phyloP scores from a whole-genome alignment of 345 rosid species.

The Salix purpurea region DNA sequence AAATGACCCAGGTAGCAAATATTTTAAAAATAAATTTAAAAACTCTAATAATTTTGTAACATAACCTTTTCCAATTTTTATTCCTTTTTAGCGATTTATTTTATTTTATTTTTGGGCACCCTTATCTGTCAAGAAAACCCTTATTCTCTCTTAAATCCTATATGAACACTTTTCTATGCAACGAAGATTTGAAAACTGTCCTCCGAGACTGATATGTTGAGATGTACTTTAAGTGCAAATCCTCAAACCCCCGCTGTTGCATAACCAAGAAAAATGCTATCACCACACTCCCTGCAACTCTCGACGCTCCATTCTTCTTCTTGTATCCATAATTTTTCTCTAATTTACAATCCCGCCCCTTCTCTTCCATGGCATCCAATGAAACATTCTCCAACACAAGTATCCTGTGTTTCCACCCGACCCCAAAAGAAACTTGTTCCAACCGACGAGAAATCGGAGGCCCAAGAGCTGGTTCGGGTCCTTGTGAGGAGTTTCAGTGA shows the following conservation, averaged over 20 bases:
- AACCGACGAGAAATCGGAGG: conserved; percentile 39
- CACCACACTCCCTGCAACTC: conserved; percentile 22
- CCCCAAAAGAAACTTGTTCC: conserved; percentile 43
- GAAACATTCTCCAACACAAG: conserved; percentile 12
- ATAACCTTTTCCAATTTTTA: too few species aligned
- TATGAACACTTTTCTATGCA: too few species aligned
- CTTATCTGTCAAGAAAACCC: too few species aligned
- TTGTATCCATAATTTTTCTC: conserved; percentile 5
- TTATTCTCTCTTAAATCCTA: too few species aligned
- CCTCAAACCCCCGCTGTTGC: background rate
- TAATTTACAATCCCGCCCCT: conserved; percentile 1
- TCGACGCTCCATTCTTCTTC: conserved; percentile 19
- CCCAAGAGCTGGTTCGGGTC: conserved; percentile 54
- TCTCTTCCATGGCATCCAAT: conserved; percentile 18
- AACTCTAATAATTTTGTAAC: too few species aligned
- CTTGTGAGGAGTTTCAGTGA: conserved; percentile 51
- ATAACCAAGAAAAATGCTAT: background rate
- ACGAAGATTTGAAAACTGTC: too few species aligned
- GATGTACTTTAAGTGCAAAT: background rate
- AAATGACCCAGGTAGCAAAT: too few species aligned
- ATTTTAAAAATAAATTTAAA: too few species aligned
- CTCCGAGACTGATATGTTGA: too few species aligned
- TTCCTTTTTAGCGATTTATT: too few species aligned
- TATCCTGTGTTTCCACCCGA: conserved; percentile 43
- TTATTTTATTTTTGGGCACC: too few species aligned